phyloP scores from a whole-genome alignment of 2,329 filamentous ascomycete species.

The Aspergillus thermomutatus region DNA sequence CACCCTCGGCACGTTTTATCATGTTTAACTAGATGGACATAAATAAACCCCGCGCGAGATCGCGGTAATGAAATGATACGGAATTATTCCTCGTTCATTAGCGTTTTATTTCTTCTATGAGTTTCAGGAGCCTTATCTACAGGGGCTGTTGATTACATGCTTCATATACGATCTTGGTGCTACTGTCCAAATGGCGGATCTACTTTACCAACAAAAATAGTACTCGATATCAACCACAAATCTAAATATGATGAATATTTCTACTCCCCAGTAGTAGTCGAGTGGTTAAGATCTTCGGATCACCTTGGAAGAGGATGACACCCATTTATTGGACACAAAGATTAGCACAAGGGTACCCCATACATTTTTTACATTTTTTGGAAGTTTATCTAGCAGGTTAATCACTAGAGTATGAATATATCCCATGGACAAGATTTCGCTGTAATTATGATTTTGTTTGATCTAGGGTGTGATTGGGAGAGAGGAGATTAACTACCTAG shows the following conservation, averaged over 20 bases:
- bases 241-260: no score
- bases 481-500: background rate
- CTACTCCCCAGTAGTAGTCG: no score
- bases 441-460: no score
- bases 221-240: no score
- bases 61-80: conserved; percentile 21
- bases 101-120: background rate
- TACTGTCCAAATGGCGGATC: no score
- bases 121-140: background rate
- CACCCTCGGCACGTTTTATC: conserved; percentile 6
- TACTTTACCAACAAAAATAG: no score
- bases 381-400: no score
- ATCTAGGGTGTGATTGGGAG: background rate
- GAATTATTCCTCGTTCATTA: background rate
- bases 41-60: conserved; percentile 25
- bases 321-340: no score
- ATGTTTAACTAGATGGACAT: conserved; percentile 16
- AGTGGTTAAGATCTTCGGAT: no score
- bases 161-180: background rate
- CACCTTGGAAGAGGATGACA: background rate
- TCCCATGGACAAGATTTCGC: no score
- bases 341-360: background rate
- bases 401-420: no score
- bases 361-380: background rate
- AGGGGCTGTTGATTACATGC: background rate